Evolutionary conservation across 2,329 filamentous ascomycete genomes (phyloP).

Genomic region (Daldinia sp.): DNA sequence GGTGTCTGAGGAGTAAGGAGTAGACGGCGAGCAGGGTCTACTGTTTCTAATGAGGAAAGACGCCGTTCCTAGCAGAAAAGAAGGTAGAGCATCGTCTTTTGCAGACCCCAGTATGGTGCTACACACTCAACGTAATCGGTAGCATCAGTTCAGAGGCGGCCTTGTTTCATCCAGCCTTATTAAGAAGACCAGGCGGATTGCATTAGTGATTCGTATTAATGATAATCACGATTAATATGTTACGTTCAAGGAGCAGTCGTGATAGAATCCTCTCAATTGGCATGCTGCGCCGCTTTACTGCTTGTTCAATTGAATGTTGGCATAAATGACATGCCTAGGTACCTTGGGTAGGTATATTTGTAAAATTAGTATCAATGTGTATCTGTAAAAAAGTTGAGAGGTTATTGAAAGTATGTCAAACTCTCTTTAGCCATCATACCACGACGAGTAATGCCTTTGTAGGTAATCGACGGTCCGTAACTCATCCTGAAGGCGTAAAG

Average conservation of each 20-base stretch:
- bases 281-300: neutral
- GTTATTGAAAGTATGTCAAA: neutral
- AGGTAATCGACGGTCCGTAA: neutral
- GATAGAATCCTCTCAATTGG: neutral
- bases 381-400: neutral
- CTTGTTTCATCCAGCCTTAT: neutral
- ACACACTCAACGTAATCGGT: neutral
- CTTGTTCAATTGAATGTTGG: neutral
- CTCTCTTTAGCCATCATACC: neutral
- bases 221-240: conserved; percentile 5
- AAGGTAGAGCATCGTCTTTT: neutral
- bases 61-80: neutral
- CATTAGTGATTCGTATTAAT: conserved; percentile 7
- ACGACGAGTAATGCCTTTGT: too few relatives aligned
- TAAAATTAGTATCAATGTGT: neutral
- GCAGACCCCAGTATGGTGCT: neutral
- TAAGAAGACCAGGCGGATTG: neutral
- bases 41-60: neutral
- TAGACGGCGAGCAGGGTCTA: neutral
- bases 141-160: neutral
- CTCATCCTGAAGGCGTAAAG: neutral
- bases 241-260: neutral
- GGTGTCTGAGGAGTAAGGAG: neutral
- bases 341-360: neutral
- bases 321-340: neutral